These are phyloP conservation scores for Metschnikowia similis DNA, from an alignment of 805 yeast genomes.

Conservation along the genomic window DNA sequence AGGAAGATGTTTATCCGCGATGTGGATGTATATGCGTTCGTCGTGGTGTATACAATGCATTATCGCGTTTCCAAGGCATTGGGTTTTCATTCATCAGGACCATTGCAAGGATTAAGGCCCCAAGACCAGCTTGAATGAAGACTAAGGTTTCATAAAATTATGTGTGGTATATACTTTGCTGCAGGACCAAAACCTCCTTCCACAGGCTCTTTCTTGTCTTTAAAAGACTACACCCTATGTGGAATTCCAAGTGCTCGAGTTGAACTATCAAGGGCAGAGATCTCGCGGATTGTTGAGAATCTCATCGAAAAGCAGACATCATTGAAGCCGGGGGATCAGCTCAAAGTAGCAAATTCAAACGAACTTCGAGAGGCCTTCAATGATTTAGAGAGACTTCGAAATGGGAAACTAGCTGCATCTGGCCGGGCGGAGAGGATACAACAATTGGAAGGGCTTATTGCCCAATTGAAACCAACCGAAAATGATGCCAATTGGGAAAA, in stretches of 20 bases:
- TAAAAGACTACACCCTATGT: not conserved
- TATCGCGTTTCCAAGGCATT: not conserved
- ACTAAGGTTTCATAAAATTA: not conserved
- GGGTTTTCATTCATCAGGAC: not conserved
- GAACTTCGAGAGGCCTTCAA: not conserved
- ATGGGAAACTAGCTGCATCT: not conserved
- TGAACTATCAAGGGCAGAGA: slow-evolving; percentile 3
- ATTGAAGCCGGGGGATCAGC: slow-evolving; percentile 16
- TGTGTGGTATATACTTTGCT: slow-evolving; percentile 17
- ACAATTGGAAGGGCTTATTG: not conserved
- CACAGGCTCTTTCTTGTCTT: not conserved
- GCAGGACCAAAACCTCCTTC: not conserved
- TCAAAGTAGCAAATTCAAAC: slow-evolving; percentile 23
- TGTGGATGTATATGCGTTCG: not conserved
- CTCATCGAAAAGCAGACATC: slow-evolving; percentile 7
- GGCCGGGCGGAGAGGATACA: not conserved
- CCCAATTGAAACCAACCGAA: not conserved
- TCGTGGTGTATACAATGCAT: slow-evolving; percentile 1
- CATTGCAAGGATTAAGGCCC: not conserved
- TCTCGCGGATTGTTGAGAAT: slow-evolving; percentile 7
- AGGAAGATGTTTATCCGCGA: not conserved
- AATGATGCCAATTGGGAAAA: not conserved
- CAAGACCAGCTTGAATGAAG: not conserved
- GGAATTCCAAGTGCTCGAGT: not conserved
- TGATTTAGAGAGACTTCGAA: not conserved